Conservation (phyloP, 805 yeast genomes). For the Barnettozyma populi region DNA sequence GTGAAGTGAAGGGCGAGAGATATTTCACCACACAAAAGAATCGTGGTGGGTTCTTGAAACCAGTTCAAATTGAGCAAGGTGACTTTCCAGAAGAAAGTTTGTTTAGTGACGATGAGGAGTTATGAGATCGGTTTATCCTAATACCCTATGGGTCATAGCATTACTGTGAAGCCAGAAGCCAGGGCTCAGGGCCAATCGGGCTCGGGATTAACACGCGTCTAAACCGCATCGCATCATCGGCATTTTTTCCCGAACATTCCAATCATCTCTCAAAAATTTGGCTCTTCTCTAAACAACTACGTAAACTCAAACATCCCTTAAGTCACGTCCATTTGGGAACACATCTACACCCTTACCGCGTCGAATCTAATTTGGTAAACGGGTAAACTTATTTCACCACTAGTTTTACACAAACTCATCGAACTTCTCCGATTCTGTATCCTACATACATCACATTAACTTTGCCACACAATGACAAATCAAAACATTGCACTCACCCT, state of each 20-base stretch:
- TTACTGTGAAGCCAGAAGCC: no score
- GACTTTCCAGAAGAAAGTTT: constrained; percentile 50
- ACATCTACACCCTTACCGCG: background rate
- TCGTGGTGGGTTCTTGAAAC: constrained; percentile 78
- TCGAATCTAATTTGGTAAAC: background rate
- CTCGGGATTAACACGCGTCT: background rate
- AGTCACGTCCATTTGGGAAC: background rate
- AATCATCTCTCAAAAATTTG: background rate
- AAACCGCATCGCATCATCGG: background rate
- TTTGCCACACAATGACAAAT: background rate
- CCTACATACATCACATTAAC: background rate
- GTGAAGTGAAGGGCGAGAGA: constrained; percentile 53
- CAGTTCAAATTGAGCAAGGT: constrained; percentile 63
- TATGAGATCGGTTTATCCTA: background rate
- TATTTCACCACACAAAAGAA: constrained; percentile 51
- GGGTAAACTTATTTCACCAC: background rate
- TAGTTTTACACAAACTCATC: background rate
- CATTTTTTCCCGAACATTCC: background rate
- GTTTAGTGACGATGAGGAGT: constrained; percentile 44
- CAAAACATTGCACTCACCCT: background rate
- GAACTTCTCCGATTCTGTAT: no score
- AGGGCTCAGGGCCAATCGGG: no score
- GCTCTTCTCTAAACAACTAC: background rate
- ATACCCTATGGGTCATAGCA: background rate
- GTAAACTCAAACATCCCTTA: background rate